These are phyloP conservation scores for Polymyxa betae DNA, from an alignment of 208 protist species.

Conservation along the genomic window DNA sequence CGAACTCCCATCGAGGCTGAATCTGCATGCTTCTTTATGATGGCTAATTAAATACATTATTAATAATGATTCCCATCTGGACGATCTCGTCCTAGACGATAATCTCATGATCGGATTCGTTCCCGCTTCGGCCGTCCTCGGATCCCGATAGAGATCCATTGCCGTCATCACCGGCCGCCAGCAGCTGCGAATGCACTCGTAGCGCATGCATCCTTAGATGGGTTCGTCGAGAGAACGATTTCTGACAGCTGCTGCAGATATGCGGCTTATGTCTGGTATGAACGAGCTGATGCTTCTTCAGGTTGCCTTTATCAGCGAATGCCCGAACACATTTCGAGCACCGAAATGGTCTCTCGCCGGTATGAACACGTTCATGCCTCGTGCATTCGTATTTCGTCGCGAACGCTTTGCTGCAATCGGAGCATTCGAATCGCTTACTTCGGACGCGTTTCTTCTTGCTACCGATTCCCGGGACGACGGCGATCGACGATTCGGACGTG, in stretches of 20 bases:
- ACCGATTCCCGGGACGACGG: neutral
- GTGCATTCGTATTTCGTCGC: conserved; percentile 22
- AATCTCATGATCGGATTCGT: neutral
- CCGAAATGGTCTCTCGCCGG: conserved; percentile 56
- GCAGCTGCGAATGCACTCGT: neutral
- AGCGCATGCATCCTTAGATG: conserved; percentile 14
- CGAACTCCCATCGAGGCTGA: too few relatives aligned
- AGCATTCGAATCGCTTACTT: conserved; percentile 53
- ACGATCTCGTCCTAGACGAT: too few relatives aligned
- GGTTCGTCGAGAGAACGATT: conserved; percentile 24
- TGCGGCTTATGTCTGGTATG: conserved; percentile 52
- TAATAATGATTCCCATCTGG: too few relatives aligned
- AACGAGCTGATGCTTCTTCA: conserved; percentile 54
- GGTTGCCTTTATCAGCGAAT: conserved; percentile 58
- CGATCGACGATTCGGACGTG: neutral
- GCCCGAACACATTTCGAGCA: conserved; percentile 46
- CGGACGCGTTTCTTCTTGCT: conserved; percentile 31
- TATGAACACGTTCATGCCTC: conserved; percentile 55
- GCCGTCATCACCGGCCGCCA: neutral
- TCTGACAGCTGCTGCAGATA: neutral
- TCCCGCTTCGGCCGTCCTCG: neutral
- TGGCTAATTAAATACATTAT: too few relatives aligned
- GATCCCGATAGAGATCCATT: neutral
- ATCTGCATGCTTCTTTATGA: too few relatives aligned
- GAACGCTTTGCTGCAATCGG: conserved; percentile 54